Base-by-base conservation (phyloP, 345 rosid genomes). In the Arabis alpina region DNA sequence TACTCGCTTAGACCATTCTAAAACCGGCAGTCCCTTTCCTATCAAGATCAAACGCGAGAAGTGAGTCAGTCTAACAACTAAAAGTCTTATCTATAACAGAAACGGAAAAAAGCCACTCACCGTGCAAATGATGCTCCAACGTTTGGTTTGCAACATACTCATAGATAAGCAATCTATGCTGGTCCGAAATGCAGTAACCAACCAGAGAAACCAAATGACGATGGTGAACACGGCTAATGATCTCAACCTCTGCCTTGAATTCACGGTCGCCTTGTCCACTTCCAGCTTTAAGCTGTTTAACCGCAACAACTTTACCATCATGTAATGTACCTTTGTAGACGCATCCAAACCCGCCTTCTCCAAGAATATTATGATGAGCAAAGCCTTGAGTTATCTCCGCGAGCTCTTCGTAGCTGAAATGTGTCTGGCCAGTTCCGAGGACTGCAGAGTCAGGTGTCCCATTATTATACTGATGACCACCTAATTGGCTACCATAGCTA, bases 301-400 rank as follows among this genome's bases (percentile, higher is more conserved):
- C 91, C 0, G 98, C 98, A 16, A 92, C 96, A 40, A 58, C 54
- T 71, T 57, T 87, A 55, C 97, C 92, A 63, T 85, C 88, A 0
- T 76, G 71, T 61, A 78, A 47, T 37, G 66, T 63, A 57, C 97
- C 98, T 78, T 86, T 82, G 67, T 73, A 92, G 47, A 95, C 97
- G 28, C 89, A 88, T 59, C 99, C 99, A 16, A 92, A 95, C 6
- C 98, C 99, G 9, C 98, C 99, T 81, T 95, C 97, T 24, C 99
- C 97, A 19, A 90, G 81, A 58, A 95, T 76, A 34, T 88, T 90
- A 16, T 86, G 86, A 4, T 70, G 74, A 60, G 92, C 37, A 77
- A 95, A 92, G 52, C 92, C 98, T 24, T 68, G 64, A 10, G 99
- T 95, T 76, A 95, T 90, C 36, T 83, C 88, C 74, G 80, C 84